Conservation (phyloP, 2,329 filamentous ascomycete genomes). For the Fusarium papillatum region DNA sequence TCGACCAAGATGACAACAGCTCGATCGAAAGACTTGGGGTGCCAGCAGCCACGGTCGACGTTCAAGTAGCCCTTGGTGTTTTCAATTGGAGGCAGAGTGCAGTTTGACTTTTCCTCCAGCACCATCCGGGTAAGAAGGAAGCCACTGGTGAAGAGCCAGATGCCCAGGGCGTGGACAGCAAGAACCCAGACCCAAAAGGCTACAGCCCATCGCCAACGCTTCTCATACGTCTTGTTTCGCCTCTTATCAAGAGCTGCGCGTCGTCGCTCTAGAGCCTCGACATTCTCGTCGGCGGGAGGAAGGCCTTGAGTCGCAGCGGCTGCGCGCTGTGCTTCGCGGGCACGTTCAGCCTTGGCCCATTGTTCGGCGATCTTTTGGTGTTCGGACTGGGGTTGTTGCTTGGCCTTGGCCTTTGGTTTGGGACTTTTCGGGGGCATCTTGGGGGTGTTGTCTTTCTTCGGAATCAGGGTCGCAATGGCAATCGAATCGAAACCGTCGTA, state of each 20-base stretch:
- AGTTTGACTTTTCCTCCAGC: constrained; percentile 81
- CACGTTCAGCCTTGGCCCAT: constrained; percentile 66
- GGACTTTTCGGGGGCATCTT: constrained; percentile 46
- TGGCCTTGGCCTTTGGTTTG: constrained; percentile 44
- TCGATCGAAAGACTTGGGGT: constrained; percentile 93
- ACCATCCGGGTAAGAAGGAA: constrained; percentile 92
- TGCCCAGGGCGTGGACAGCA: constrained; percentile 82
- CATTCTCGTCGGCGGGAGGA: constrained; percentile 49
- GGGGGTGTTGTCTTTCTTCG: constrained; percentile 6
- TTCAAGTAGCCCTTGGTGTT: constrained; percentile 55
- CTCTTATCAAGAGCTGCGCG: constrained; percentile 62
- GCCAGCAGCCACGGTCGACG: constrained; percentile 86
- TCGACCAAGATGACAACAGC: constrained; percentile 93
- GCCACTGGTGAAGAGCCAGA: constrained; percentile 94
- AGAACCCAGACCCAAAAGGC: constrained; percentile 80
- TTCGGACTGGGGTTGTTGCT: constrained; percentile 51
- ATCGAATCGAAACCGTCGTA: constrained; percentile 20
- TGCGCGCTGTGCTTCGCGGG: constrained; percentile 59
- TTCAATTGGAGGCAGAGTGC: constrained; percentile 76
- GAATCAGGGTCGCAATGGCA: constrained; percentile 31
- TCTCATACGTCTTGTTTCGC: constrained; percentile 64
- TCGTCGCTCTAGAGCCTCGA: constrained; percentile 57
- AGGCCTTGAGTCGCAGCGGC: constrained; percentile 45
- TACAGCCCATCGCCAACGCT: constrained; percentile 69
- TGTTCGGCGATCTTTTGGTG: constrained; percentile 67